A percentile compares a stretch with the other conserved stretches of the same genome.
Conservation (phyloP, 768 basidiomycete species). For the Hysterangium stoloniferum region DNA sequence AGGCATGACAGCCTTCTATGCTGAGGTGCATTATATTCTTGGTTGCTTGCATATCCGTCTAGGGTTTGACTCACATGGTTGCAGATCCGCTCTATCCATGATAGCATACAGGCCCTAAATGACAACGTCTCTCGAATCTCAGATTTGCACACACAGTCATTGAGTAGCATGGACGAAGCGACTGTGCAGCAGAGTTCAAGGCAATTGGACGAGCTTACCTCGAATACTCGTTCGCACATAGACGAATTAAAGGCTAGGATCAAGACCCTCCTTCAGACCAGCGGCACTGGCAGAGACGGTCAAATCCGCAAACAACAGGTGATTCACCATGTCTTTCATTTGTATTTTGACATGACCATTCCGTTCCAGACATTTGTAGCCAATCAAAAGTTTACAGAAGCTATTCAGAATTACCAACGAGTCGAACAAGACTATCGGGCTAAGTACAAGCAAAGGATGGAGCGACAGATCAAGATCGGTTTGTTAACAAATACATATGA, state of each 20-base stretch:
- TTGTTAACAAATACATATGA: constrained; percentile 12
- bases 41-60: too few relatives aligned
- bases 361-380: constrained; percentile 43
- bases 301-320: constrained; percentile 74
- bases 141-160: constrained; percentile 64
- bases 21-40: neutral
- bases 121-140: constrained; percentile 60
- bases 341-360: neutral
- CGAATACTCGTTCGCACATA: constrained; percentile 52
- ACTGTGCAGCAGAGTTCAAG: constrained; percentile 51
- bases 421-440: constrained; percentile 65
- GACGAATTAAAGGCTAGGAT: constrained; percentile 53
- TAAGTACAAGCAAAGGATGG: constrained; percentile 58
- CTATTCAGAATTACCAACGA: constrained; percentile 68
- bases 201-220: constrained; percentile 50
- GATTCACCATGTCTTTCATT: neutral
- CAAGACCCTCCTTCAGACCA: constrained; percentile 50
- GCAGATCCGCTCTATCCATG: constrained; percentile 78
- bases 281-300: constrained; percentile 54
- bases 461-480: constrained; percentile 76
- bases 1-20: neutral
- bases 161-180: constrained; percentile 70
- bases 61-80: too few relatives aligned
- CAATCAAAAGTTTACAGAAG: constrained; percentile 65
- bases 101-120: constrained; percentile 57